Percentiles rank a stretch among this genome's conserved stretches.
phyloP scores from a whole-genome alignment of 2,329 filamentous ascomycete species.

The Botrytis aclada region DNA sequence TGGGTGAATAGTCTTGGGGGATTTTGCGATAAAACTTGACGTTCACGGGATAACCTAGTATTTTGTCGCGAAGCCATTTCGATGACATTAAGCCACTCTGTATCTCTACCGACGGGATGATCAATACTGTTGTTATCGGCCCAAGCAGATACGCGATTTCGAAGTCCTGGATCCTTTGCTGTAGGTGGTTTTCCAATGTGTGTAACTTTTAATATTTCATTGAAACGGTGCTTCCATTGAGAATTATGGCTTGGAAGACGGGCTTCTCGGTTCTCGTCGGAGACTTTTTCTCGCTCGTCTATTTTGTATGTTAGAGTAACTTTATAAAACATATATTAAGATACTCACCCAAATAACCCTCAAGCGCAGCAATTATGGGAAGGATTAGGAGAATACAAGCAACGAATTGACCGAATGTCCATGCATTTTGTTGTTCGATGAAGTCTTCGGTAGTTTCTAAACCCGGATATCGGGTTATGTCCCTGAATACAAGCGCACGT shows the following conservation, averaged over 20 bases:
- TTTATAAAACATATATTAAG: too few species aligned
- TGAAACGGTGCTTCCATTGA: background rate
- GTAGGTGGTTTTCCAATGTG: background rate
- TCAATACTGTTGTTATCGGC: background rate
- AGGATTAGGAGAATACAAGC: slow-evolving; percentile 1
- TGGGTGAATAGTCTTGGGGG: background rate
- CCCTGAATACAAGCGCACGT: background rate
- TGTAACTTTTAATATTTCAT: background rate
- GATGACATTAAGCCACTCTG: background rate
- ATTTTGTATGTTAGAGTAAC: background rate
- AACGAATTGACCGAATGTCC: slow-evolving; percentile 14
- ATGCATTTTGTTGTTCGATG: slow-evolving; percentile 2
- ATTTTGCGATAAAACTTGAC: background rate
- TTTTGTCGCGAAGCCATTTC: background rate
- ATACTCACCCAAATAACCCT: background rate
- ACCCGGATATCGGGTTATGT: background rate
- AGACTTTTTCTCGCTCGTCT: slow-evolving; percentile 9
- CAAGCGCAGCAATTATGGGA: slow-evolving; percentile 6
- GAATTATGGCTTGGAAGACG: background rate
- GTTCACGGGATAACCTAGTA: background rate
- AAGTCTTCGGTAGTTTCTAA: slow-evolving; percentile 7
- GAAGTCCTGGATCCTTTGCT: background rate
- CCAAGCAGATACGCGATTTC: background rate
- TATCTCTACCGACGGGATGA: background rate
- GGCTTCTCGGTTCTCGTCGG: background rate